Percentiles rank a stretch among this genome's conserved stretches.
Evolutionary conservation across 257 asterid species (phyloP).

Genomic region (Salvia miltiorrhiza): DNA sequence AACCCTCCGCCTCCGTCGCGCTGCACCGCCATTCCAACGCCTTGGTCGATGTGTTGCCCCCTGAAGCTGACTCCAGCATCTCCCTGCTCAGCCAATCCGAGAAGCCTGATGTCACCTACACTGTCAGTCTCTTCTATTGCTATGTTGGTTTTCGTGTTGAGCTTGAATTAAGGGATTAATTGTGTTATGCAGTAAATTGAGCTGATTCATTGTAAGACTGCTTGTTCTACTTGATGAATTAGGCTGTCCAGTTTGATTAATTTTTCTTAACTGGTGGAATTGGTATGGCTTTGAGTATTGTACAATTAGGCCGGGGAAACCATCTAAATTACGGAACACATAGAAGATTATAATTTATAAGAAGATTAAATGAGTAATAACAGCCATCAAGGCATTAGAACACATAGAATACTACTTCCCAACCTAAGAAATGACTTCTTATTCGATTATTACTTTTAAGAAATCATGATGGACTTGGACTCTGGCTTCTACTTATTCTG

Average conservation of each 20-base stretch:
- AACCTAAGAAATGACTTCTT: background rate
- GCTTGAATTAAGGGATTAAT: background rate
- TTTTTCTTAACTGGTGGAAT: background rate
- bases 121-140: constrained; percentile 35
- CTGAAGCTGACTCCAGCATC: constrained; percentile 82
- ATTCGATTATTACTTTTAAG: background rate
- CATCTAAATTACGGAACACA: too few relatives aligned
- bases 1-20: constrained; percentile 79
- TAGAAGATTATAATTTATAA: too few relatives aligned
- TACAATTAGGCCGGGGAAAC: background rate
- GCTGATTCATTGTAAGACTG: background rate
- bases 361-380: background rate
- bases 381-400: background rate
- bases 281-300: background rate
- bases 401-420: background rate
- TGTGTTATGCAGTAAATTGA: background rate
- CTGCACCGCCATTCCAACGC: constrained; percentile 85
- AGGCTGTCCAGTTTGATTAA: background rate
- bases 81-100: constrained; percentile 80
- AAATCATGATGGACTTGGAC: background rate
- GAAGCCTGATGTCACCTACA: constrained; percentile 78
- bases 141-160: background rate
- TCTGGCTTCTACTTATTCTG: background rate
- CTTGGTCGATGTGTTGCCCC: constrained; percentile 75
- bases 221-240: background rate